Conservation (phyloP, 305 asterid genomes). For the Fraxinus albicans region DNA sequence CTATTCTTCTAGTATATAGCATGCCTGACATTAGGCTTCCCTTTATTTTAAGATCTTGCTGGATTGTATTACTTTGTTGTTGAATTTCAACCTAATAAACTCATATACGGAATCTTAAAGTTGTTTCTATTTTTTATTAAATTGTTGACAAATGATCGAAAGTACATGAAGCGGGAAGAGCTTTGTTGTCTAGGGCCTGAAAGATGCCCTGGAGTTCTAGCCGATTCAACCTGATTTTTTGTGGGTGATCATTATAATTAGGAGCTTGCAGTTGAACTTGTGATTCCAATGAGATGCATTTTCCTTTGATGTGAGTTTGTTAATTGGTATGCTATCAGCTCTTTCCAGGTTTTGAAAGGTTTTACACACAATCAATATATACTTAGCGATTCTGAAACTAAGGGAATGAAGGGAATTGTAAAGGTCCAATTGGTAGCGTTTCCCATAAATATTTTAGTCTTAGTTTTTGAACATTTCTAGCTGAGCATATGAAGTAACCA, state of each 20-base stretch:
- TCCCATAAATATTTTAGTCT: not conserved
- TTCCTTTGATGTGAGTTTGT: not conserved
- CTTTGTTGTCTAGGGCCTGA: not conserved
- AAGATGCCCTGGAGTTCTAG: not conserved
- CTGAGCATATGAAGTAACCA: not conserved
- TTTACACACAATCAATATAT: not conserved
- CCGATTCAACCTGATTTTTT: not conserved
- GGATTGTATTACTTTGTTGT: not conserved
- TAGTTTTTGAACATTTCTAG: not conserved
- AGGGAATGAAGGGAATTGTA: not conserved
- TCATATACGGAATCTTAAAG: not conserved
- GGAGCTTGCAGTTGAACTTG: not conserved
- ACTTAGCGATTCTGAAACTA: not conserved
- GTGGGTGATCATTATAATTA: not conserved
- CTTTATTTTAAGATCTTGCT: conserved; percentile 9
- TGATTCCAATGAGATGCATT: not conserved
- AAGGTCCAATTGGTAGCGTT: not conserved
- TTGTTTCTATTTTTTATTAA: not conserved
- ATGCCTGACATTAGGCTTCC: conserved; percentile 12
- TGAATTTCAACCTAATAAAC: not conserved
- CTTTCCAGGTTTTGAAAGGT: not conserved
- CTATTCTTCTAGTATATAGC: conserved; percentile 1
- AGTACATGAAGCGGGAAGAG: not conserved
- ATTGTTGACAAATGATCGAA: not conserved
- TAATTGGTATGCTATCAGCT: not conserved